A percentile compares a stretch with the other conserved stretches of the same genome.
These are phyloP conservation scores for Cucurbita argyrosperma DNA, from an alignment of 306 rosid species.

Conservation along the genomic window DNA sequence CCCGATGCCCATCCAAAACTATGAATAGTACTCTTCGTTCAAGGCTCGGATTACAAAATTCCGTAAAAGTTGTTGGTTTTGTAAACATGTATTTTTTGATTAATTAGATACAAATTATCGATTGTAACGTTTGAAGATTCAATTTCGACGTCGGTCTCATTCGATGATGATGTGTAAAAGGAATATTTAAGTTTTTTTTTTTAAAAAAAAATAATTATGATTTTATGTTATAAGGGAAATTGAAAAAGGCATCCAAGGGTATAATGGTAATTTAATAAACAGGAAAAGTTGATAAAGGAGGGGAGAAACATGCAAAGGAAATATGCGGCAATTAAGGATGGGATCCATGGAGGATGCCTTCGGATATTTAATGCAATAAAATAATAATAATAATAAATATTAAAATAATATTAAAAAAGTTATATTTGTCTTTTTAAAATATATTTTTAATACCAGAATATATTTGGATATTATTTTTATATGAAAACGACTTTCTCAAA, in stretches of 20 bases:
- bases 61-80: no score
- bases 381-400: neutral
- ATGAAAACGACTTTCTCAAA: neutral
- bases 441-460: neutral
- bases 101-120: no score
- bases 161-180: no score
- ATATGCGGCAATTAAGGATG: conserved; percentile 3
- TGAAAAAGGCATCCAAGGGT: neutral
- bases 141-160: no score
- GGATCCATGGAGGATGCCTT: neutral
- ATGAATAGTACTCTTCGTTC: no score
- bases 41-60: no score
- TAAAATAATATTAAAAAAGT: neutral
- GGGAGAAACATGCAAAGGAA: neutral
- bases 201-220: no score
- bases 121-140: no score
- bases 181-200: no score
- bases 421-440: neutral
- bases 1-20: neutral
- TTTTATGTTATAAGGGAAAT: no score
- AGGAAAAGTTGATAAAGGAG: neutral
- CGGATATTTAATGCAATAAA: neutral
- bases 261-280: neutral
- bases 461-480: neutral
- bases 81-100: no score